A percentile compares a stretch with the other conserved stretches of the same genome.
Evolutionary conservation across 1,284 basidiomycete genomes (phyloP).

Genomic region (Sporisorium reilianum): DNA sequence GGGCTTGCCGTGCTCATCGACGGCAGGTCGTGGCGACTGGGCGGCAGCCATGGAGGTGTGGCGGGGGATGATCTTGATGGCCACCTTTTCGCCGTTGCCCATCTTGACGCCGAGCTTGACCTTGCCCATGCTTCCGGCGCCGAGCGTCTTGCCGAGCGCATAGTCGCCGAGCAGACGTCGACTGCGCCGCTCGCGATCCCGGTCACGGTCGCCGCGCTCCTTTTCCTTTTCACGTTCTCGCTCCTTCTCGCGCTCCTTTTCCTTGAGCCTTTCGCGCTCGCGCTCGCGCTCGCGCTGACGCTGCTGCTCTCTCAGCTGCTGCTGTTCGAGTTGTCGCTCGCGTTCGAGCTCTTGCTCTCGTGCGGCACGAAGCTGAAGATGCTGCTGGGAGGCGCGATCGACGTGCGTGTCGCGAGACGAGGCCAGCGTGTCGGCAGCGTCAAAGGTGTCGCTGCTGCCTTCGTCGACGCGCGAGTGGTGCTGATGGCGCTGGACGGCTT

Average conservation of each 20-base stretch:
- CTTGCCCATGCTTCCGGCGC: constrained; percentile 98
- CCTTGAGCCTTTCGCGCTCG: constrained; percentile 24
- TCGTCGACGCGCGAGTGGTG: constrained; percentile 34
- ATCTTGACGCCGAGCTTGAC: constrained; percentile 96
- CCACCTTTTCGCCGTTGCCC: constrained; percentile 92
- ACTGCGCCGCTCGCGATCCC: constrained; percentile 53
- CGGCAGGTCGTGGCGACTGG: constrained; percentile 62
- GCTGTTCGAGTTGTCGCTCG: constrained; percentile 29
- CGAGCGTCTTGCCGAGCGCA: constrained; percentile 94
- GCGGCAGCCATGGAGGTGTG: constrained; percentile 74
- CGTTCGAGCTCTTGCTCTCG: constrained; percentile 34
- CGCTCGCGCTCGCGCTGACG: constrained; percentile 23
- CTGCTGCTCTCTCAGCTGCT: constrained; percentile 11
- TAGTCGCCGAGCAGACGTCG: constrained; percentile 82
- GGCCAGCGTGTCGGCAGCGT: constrained; percentile 34
- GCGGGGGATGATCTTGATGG: constrained; percentile 97
- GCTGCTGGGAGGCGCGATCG: constrained; percentile 39
- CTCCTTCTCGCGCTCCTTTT: constrained; percentile 40
- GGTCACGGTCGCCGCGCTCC: constrained; percentile 45
- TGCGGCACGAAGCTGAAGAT: constrained; percentile 31
- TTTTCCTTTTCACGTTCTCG: constrained; percentile 41
- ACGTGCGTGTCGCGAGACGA: constrained; percentile 47
- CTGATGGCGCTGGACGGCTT: constrained; percentile 42
- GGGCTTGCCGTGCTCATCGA: constrained; percentile 71
- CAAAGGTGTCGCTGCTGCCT: constrained; percentile 42